A percentile compares a stretch with the other conserved stretches of the same genome.
Conservation (phyloP, 495 filamentous ascomycete species). For the Penicillium psychrofluorescens region DNA sequence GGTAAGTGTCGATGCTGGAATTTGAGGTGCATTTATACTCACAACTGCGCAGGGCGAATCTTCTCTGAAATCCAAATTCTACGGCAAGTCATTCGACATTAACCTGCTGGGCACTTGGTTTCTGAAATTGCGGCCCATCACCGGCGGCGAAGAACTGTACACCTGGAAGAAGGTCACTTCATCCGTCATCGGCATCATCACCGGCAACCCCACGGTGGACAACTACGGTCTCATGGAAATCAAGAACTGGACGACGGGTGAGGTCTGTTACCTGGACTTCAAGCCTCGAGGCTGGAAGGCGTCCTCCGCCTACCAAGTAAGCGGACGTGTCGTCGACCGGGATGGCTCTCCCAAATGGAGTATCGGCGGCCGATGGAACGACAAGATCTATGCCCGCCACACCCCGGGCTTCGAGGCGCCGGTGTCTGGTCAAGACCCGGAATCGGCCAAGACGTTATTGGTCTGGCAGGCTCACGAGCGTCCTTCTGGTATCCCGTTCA, state of each 20-base stretch:
- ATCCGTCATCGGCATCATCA: conserved; percentile 97
- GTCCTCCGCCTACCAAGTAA: conserved; percentile 77
- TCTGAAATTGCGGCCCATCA: conserved; percentile 70
- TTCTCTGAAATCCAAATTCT: conserved; percentile 95
- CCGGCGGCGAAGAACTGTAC: conserved; percentile 82
- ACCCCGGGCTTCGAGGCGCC: conserved; percentile 83
- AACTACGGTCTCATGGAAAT: conserved; percentile 98
- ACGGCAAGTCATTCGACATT: conserved; percentile 95
- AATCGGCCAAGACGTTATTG: conserved; percentile 64
- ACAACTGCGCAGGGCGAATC: conserved; percentile 61
- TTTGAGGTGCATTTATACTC: conserved; percentile 4
- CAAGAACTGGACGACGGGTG: conserved; percentile 93
- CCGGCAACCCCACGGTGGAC: conserved; percentile 92
- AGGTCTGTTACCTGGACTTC: conserved; percentile 86
- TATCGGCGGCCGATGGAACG: conserved; percentile 93
- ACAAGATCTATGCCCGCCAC: conserved; percentile 89
- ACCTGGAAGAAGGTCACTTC: conserved; percentile 99
- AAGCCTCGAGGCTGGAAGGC: conserved; percentile 94
- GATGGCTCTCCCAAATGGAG: conserved; percentile 73
- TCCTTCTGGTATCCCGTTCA: conserved; percentile 85
- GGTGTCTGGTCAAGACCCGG: conserved; percentile 48
- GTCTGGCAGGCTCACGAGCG: conserved; percentile 86
- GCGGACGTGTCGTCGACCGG: conserved; percentile 72
- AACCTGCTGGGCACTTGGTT: conserved; percentile 98
- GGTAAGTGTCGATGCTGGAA: conserved; percentile 27